Base-by-base conservation (phyloP, 148 eudicot genomes). In the Pharnaceum exiguum region DNA sequence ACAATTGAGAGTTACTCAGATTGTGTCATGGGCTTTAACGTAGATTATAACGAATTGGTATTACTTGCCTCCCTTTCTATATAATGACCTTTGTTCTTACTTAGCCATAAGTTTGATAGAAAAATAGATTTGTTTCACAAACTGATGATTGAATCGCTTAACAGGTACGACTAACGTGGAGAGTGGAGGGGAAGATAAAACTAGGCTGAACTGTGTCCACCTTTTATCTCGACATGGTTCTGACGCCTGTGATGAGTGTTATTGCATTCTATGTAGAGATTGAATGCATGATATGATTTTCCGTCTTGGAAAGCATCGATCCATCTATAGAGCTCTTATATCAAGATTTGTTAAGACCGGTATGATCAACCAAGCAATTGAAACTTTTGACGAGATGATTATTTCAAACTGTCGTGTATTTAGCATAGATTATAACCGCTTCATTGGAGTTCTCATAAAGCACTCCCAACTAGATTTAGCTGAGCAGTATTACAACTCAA, bases 291-390 rank as follows among this genome's bases (percentile, higher is more conserved):
- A 74, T 74, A 94, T 94, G 99, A 83, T 75, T 80, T 76, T 66
- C 68, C 67, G 71, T 70, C 74, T 89, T 65, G 90, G 66, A 64
- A 76, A 67, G 63, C 77, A 78, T 71, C 83, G 99, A 51, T 79
- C 79, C 57, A 68, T 75, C 54, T 93, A 89, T 55, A 84, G 99
- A 50, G 66, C 91, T 19, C 77, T 75, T 38, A 94, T 89, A 23
- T 80, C 96, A 2, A 71, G 84, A 59, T 78, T 65, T 68, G 96
- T 94, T 13, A 94, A 86, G 72, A 76, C 83, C n/a, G 99, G 99
- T 47, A 68, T 75, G 18, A 73, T 94, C 29, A 82, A 86, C 56
- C 67, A 82, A 76, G 96, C 96, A 17, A 70, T 89, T 79, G 76
- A 82, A 35, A 75, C 81, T 60, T 94, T 89, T 58, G 89, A 94